Evolutionary conservation across 1,284 basidiomycete species (phyloP), one percentile per base, ranked within the genome.

Genomic region (Ceratobasidium sp.): DNA sequence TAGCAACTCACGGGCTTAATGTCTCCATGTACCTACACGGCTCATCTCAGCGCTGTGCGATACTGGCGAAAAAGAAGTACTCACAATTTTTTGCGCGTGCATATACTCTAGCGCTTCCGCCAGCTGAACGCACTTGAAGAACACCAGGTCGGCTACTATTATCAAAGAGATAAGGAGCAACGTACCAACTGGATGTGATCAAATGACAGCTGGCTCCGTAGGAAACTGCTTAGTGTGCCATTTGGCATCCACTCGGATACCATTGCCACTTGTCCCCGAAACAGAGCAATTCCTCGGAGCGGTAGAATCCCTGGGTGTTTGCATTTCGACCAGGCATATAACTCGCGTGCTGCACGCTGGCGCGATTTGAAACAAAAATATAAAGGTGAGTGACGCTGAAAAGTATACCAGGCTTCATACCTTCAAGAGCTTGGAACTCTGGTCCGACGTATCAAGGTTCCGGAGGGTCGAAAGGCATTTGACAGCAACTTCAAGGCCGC

Each of bases 261-360:
- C 5, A 75, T 35, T 2, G 61, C 60, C 4, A 75, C 26, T 17
- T 37, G 23, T 20, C 37, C 61, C 20, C 35, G 23, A 37, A 64
- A 31, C n/a, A 13, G n/a, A 7, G 49, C 73, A 17, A 75, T 64
- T 15, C 73, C 73, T 2, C 35, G 45, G 4, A 65, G 39, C 31
- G 33, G 61, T 31, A 75, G 60, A 28, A 75, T 31, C 2, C 49
- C 51, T 0, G 61, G 49, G 17, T 75, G 60, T 23, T 54, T 35
- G 23, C 61, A 65, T n/a, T 75, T 75, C 1, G 73, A 75, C 73
- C 73, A 75, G 3, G 61, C 28, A 33, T 75, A 65, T 31, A 75
- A 39, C 49, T 75, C 73, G 17, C 51, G 35, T 10, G 73, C 73
- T 20, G 73, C 26, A 28, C 35, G 73, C 73, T 75, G 33, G 13